These are phyloP conservation scores for Pseudocercospora crystallina DNA, from an alignment of 2,329 filamentous ascomycete genomes.

Conservation along the genomic window DNA sequence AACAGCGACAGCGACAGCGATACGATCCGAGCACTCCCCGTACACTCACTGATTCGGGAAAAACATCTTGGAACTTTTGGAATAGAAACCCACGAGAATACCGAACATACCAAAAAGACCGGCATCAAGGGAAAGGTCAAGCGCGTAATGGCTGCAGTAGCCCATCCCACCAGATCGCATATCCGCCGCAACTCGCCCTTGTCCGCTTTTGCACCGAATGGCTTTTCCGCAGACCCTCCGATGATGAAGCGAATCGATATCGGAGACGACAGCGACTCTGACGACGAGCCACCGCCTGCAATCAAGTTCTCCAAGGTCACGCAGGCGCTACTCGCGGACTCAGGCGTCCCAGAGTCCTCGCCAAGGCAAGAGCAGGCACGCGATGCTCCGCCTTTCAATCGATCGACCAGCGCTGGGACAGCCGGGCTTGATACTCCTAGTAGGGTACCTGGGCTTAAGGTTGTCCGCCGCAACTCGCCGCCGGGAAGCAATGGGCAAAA, in stretches of 20 bases:
- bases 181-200: conserved; percentile 48
- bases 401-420: conserved; percentile 29
- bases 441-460: conserved; percentile 36
- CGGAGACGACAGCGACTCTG: conserved; percentile 82
- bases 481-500: conserved; percentile 18
- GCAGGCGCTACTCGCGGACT: conserved; percentile 71
- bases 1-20: conserved; percentile 21
- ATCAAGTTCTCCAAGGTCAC: conserved; percentile 93
- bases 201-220: conserved; percentile 45
- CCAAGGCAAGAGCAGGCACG: conserved; percentile 46
- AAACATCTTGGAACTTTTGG: conserved; percentile 20
- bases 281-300: conserved; percentile 84
- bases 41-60: conserved; percentile 20
- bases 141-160: conserved; percentile 37
- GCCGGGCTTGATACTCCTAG: conserved; percentile 37
- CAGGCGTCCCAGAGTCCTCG: conserved; percentile 59
- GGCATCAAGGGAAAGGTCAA: conserved; percentile 25
- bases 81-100: conserved; percentile 24
- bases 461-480: conserved; percentile 37
- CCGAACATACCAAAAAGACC: conserved; percentile 14
- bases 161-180: conserved; percentile 33
- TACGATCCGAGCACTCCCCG: conserved; percentile 12
- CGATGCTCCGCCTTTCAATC: conserved; percentile 28
- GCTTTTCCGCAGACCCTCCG: conserved; percentile 46
- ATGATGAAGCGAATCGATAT: conserved; percentile 53